Conservation (phyloP, 2,329 filamentous ascomycete genomes). For the Dothistroma septosporum region DNA sequence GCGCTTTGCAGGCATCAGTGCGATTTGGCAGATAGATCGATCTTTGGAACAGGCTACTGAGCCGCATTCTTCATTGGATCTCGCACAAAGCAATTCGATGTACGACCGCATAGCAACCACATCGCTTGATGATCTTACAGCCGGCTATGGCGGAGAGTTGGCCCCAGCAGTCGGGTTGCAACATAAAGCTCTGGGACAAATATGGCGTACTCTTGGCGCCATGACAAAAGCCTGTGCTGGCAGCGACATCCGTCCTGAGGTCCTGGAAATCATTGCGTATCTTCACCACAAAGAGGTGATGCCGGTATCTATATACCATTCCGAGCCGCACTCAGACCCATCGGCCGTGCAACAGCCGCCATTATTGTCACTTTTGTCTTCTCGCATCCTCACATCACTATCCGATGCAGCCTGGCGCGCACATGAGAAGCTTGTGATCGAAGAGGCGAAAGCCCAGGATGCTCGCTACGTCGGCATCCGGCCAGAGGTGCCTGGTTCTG, state of each 20-base stretch:
- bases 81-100: not conserved
- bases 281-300: constrained; percentile 47
- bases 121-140: constrained; percentile 25
- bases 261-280: constrained; percentile 47
- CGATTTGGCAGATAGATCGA: constrained; percentile 10
- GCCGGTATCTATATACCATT: constrained; percentile 44
- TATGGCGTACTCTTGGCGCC: constrained; percentile 46
- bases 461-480: constrained; percentile 38
- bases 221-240: constrained; percentile 40
- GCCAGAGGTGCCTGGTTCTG: constrained; percentile 43
- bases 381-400: constrained; percentile 47
- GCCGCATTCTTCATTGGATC: not conserved
- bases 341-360: constrained; percentile 46
- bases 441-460: constrained; percentile 32
- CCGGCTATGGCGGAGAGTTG: constrained; percentile 4
- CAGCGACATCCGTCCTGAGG: constrained; percentile 39
- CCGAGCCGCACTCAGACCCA: constrained; percentile 33
- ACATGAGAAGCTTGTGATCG: constrained; percentile 37
- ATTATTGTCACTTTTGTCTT: constrained; percentile 45
- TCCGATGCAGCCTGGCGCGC: constrained; percentile 50
- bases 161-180: constrained; percentile 24
- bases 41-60: constrained; percentile 17
- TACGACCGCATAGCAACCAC: not conserved
- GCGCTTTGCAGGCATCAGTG: constrained; percentile 5
- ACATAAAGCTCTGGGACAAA: constrained; percentile 41